Percentiles rank a stretch among this genome's conserved stretches.
phyloP scores from a whole-genome alignment of 179 eudicot genomes.

The Monotropa hypopitys region DNA sequence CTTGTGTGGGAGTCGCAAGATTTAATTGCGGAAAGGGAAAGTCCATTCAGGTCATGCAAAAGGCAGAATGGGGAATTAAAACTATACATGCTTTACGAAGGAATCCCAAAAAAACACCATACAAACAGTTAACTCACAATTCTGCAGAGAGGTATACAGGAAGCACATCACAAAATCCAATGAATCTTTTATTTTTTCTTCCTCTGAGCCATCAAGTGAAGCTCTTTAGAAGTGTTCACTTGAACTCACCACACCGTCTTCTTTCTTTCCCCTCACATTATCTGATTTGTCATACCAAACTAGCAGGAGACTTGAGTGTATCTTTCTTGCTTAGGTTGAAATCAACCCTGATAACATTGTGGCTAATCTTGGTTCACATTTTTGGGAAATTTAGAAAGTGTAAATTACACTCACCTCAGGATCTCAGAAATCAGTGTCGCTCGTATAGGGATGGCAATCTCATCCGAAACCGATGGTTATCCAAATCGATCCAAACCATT shows the following conservation, averaged over 20 bases:
- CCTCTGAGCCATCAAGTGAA: background rate
- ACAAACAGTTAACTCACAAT: background rate
- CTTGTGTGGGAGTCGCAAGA: background rate
- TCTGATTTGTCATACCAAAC: background rate
- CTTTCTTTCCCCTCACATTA: background rate
- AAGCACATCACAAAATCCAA: background rate
- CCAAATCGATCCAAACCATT: no score
- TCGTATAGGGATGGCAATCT: background rate
- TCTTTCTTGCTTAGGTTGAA: background rate
- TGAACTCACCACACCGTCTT: background rate
- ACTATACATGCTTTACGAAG: background rate
- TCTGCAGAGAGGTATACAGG: background rate
- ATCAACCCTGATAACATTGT: no score
- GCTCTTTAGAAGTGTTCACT: background rate
- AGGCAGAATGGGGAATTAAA: background rate
- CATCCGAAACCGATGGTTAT: no score
- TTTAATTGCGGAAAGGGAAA: background rate
- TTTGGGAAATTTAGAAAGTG: no score
- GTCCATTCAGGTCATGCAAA: background rate
- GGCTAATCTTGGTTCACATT: no score
- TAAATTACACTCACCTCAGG: no score
- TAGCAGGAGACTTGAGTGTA: background rate
- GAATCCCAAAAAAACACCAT: background rate
- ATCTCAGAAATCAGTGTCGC: background rate
- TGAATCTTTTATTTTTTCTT: background rate